A percentile compares a stretch with the other conserved stretches of the same genome.
These are phyloP conservation scores for Lycium barbarum DNA, from an alignment of 257 asterid species.

Conservation along the genomic window DNA sequence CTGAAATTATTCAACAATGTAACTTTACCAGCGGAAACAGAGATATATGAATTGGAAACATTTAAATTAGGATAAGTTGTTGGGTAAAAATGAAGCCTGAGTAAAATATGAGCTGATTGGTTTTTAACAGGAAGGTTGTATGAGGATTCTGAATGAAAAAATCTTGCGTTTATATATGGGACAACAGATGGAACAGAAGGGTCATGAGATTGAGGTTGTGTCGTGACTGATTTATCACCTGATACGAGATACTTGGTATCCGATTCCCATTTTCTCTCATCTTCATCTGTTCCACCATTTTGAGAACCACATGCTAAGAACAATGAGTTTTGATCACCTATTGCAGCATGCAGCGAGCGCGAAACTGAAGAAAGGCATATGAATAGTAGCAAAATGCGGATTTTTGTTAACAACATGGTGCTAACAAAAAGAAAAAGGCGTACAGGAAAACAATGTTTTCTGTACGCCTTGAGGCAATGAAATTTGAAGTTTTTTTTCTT, in stretches of 20 bases:
- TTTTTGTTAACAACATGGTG: slow-evolving; percentile 10
- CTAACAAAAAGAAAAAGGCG: slow-evolving; percentile 43
- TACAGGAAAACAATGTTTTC: slow-evolving; percentile 23
- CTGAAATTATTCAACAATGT: slow-evolving; percentile 75
- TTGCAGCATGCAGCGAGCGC: slow-evolving; percentile 31
- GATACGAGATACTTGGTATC: slow-evolving; percentile 54
- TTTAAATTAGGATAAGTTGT: slow-evolving; percentile 68
- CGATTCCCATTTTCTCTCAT: slow-evolving; percentile 71
- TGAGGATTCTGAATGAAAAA: slow-evolving; percentile 62
- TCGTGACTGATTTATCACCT: slow-evolving; percentile 45
- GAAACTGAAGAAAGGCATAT: slow-evolving; percentile 33
- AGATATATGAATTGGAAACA: slow-evolving; percentile 65
- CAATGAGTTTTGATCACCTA: slow-evolving; percentile 36
- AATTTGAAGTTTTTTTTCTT: background rate
- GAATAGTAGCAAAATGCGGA: slow-evolving; percentile 5
- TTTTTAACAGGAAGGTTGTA: slow-evolving; percentile 63
- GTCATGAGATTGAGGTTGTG: slow-evolving; percentile 62
- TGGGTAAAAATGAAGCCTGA: slow-evolving; percentile 87
- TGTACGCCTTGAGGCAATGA: background rate
- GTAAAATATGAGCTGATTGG: slow-evolving; percentile 52
- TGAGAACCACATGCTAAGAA: slow-evolving; percentile 65
- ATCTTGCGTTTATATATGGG: slow-evolving; percentile 79
- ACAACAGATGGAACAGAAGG: slow-evolving; percentile 65
- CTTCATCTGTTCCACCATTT: slow-evolving; percentile 51
- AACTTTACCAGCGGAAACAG: slow-evolving; percentile 56